Evolutionary conservation across 2,329 filamentous ascomycete species (phyloP).

Genomic region (Talaromyces albobiverticillius): DNA sequence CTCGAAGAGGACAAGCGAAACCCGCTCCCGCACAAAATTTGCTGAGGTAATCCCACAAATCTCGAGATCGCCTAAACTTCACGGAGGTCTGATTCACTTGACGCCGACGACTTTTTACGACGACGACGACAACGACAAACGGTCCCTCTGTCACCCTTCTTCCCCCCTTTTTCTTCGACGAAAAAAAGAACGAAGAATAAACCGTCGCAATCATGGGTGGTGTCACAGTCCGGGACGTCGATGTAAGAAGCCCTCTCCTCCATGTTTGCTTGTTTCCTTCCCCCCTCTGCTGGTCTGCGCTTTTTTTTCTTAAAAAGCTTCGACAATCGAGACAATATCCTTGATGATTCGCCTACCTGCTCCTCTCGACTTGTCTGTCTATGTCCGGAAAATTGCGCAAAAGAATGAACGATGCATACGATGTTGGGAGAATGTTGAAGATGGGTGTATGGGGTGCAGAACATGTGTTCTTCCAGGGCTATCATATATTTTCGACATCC

Average conservation of each 20-base stretch:
- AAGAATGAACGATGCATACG: neutral
- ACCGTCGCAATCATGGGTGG: constrained; percentile 61
- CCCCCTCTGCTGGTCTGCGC: constrained; percentile 10
- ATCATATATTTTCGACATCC: neutral
- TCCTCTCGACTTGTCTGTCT: neutral
- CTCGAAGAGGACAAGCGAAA: constrained; percentile 41
- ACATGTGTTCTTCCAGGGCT: neutral
- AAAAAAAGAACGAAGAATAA: constrained; percentile 21
- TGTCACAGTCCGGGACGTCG: constrained; percentile 66
- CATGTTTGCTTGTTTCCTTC: constrained; percentile 21
- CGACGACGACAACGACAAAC: constrained; percentile 38
- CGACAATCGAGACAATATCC: neutral
- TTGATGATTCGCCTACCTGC: neutral
- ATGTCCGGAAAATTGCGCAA: constrained; percentile 1
- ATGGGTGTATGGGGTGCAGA: neutral
- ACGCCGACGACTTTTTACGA: constrained; percentile 1
- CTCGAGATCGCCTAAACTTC: constrained; percentile 26
- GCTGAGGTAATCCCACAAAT: constrained; percentile 18
- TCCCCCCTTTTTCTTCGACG: constrained; percentile 23
- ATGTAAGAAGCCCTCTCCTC: constrained; percentile 44
- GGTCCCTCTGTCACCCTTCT: constrained; percentile 32
- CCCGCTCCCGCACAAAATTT: constrained; percentile 25
- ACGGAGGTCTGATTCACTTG: neutral
- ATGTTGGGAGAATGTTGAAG: neutral
- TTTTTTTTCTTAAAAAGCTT: neutral